Percentiles rank a stretch among this genome's conserved stretches.
Evolutionary conservation across 1,284 basidiomycete species (phyloP).

Genomic region (Exobasidium rhododendri): DNA sequence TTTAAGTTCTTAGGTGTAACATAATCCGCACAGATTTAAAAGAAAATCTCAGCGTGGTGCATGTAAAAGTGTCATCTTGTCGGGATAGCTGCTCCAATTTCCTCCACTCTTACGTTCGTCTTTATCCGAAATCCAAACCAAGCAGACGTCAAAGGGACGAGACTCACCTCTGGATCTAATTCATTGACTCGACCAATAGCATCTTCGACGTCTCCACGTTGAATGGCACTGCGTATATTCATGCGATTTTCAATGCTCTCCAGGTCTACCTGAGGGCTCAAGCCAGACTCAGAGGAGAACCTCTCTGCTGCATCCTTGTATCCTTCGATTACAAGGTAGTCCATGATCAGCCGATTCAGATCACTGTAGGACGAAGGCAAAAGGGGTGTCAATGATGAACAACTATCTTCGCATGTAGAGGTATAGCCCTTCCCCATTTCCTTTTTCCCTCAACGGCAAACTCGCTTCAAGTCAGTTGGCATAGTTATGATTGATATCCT

Average conservation of each 20-base stretch:
- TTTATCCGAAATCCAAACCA: background rate
- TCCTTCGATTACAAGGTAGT: constrained; percentile 95
- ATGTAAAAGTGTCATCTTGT: constrained; percentile 67
- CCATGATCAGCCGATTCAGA: constrained; percentile 91
- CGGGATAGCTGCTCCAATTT: background rate
- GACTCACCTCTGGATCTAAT: constrained; percentile 88
- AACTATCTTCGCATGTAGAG: constrained; percentile 7
- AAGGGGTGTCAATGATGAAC: background rate
- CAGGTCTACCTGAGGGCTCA: constrained; percentile 72
- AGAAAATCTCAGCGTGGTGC: constrained; percentile 91
- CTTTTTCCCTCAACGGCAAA: constrained; percentile 12
- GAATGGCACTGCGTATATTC: constrained; percentile 87
- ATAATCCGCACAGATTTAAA: constrained; percentile 15
- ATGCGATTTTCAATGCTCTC: constrained; percentile 89
- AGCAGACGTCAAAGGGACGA: constrained; percentile 12
- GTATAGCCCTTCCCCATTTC: background rate
- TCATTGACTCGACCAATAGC: constrained; percentile 92
- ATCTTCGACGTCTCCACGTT: constrained; percentile 88
- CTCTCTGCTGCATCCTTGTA: constrained; percentile 93
- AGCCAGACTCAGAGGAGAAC: constrained; percentile 81
- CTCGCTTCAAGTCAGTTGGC: constrained; percentile 56
- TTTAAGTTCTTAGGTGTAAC: constrained; percentile 12
- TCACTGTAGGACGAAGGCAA: constrained; percentile 62
- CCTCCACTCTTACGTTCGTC: background rate
- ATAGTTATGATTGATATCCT: constrained; percentile 54